Percentiles rank a stretch among this genome's conserved stretches.
These are phyloP conservation scores for Trichoderma koningiopsis DNA, from an alignment of 2,329 filamentous ascomycete species.

Conservation along the genomic window DNA sequence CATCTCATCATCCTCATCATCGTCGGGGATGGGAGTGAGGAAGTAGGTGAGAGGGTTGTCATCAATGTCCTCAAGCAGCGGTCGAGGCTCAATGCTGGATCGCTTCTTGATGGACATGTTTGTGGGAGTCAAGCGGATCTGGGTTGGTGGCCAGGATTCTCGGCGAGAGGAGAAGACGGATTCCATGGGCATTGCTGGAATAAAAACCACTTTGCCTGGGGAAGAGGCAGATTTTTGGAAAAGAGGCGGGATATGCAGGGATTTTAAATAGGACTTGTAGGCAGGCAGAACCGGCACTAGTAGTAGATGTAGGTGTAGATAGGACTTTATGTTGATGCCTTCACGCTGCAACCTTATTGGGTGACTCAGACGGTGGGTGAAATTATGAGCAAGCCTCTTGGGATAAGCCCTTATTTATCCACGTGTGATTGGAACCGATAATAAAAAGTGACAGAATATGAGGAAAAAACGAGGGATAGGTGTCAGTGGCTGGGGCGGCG, in stretches of 20 bases:
- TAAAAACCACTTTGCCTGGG: not conserved
- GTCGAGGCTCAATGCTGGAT: constrained; percentile 43
- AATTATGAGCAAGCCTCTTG: constrained; percentile 8
- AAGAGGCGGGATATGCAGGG: constrained; percentile 3
- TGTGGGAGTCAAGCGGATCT: constrained; percentile 49
- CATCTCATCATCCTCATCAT: constrained; percentile 49
- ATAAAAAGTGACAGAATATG: not conserved
- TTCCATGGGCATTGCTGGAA: constrained; percentile 40
- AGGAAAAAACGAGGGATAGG: not conserved
- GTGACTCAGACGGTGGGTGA: constrained; percentile 16
- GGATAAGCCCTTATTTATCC: not conserved
- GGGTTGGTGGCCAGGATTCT: constrained; percentile 57
- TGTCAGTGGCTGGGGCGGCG: constrained; percentile 9
- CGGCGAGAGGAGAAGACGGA: constrained; percentile 40
- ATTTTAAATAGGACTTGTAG: constrained; percentile 9
- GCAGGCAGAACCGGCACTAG: constrained; percentile 6
- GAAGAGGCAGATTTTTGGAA: not conserved
- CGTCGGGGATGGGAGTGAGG: constrained; percentile 51
- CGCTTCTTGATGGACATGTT: constrained; percentile 35
- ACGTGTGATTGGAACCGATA: not conserved
- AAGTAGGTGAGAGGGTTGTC: constrained; percentile 60
- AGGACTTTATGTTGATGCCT: constrained; percentile 14
- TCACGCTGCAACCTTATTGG: constrained; percentile 2
- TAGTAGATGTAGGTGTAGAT: not conserved
- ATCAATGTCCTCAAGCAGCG: constrained; percentile 52